A percentile compares a stretch with the other conserved stretches of the same genome.
phyloP scores from a whole-genome alignment of 441 rosid genomes.

The Bruguiera hainesii region DNA sequence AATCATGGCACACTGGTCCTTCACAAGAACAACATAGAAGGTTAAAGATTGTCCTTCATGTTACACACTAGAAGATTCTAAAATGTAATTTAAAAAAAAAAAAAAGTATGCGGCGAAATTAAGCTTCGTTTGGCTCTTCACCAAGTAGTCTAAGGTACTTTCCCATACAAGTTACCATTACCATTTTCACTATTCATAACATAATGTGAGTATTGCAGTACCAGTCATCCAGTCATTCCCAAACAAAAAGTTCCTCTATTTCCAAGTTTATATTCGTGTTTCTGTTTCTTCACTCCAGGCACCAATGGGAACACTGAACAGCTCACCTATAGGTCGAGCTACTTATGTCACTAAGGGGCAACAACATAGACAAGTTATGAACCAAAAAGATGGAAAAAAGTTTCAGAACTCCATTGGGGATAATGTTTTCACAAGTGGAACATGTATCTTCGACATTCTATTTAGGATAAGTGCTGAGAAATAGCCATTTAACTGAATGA shows the following conservation, averaged over 20 bases:
- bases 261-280: too few species aligned
- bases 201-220: too few species aligned
- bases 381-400: neutral
- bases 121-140: slow-evolving; percentile 3
- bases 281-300: too few species aligned
- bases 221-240: neutral
- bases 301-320: too few species aligned
- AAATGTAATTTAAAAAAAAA: neutral
- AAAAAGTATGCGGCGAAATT: neutral
- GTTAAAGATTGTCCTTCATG: slow-evolving; percentile 2
- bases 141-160: neutral
- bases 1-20: slow-evolving; percentile 43
- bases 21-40: slow-evolving; percentile 21
- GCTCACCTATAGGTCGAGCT: too few species aligned
- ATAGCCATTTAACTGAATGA: slow-evolving; percentile 1
- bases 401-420: slow-evolving; percentile 4
- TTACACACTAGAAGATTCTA: neutral
- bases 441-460: too few species aligned
- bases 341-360: too few species aligned
- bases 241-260: neutral
- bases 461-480: slow-evolving; percentile 4
- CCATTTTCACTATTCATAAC: slow-evolving; percentile 6
- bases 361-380: too few species aligned
- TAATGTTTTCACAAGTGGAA: neutral
- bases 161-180: neutral